Conservation (phyloP, 176 grass and related monocot genomes). For the Rhynchospora pubera region DNA sequence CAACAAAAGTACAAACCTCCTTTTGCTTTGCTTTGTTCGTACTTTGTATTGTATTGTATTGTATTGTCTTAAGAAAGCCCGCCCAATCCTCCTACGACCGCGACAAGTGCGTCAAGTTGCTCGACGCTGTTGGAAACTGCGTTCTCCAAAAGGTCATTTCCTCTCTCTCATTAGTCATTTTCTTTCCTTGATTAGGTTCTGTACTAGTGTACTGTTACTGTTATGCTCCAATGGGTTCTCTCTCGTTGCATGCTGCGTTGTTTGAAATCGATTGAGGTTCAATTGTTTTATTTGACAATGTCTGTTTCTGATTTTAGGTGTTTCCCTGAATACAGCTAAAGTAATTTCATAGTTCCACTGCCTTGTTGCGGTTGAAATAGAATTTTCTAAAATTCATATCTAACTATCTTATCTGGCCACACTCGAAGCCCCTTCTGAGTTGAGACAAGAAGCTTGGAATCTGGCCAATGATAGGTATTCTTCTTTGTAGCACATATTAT, state of each 20-base stretch:
- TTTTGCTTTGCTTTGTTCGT: not conserved
- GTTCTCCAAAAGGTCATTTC: constrained; percentile 56
- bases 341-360: not conserved
- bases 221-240: not conserved
- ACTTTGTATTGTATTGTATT: too few relatives aligned
- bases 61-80: too few relatives aligned
- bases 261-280: not conserved
- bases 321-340: not conserved
- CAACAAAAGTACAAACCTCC: not conserved
- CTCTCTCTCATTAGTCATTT: not conserved
- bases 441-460: constrained; percentile 97
- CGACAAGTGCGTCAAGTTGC: constrained; percentile 60
- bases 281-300: not conserved
- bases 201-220: not conserved
- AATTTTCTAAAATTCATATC: constrained; percentile 11
- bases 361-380: not conserved
- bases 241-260: not conserved
- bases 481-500: not conserved
- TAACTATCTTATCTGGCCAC: constrained; percentile 82
- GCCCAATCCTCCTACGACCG: constrained; percentile 52
- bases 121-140: constrained; percentile 62
- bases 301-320: not conserved
- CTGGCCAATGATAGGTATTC: constrained; percentile 87
- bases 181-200: not conserved
- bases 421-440: constrained; percentile 48